Evolutionary conservation across 2,329 filamentous ascomycete genomes (phyloP).

Genomic region (Scolecobasidium constrictum): DNA sequence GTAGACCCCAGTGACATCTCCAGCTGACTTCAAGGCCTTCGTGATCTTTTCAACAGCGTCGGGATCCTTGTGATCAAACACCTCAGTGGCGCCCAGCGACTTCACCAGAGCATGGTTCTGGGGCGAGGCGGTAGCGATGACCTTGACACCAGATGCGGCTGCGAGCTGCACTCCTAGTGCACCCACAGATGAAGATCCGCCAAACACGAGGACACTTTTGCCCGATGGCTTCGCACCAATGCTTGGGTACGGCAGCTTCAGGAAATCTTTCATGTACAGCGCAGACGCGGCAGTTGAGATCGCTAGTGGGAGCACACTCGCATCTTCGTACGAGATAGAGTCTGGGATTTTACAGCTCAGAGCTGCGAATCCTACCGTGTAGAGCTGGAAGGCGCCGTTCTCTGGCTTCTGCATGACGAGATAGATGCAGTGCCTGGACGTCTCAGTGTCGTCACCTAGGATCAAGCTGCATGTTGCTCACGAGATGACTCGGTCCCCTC

Average conservation of each 20-base stretch:
- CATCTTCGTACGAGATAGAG: constrained; percentile 26
- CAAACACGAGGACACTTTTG: constrained; percentile 19
- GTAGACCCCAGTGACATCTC: constrained; percentile 29
- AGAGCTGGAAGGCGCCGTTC: constrained; percentile 23
- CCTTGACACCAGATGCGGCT: constrained; percentile 27
- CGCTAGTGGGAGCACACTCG: constrained; percentile 32
- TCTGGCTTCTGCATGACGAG: constrained; percentile 13
- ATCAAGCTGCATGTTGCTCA: constrained; percentile 10
- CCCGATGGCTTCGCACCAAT: constrained; percentile 18
- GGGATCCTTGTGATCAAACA: constrained; percentile 20
- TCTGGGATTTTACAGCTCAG: constrained; percentile 28
- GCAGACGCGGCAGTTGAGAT: constrained; percentile 33
- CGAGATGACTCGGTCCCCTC: constrained; percentile 25
- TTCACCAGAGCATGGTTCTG: constrained; percentile 21
- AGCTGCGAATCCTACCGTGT: constrained; percentile 20
- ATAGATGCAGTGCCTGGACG: constrained; percentile 10
- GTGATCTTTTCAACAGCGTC: constrained; percentile 27
- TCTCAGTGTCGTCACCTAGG: not conserved
- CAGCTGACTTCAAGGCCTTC: constrained; percentile 27
- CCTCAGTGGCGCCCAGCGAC: constrained; percentile 19
- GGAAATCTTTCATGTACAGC: constrained; percentile 28
- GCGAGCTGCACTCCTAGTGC: constrained; percentile 35
- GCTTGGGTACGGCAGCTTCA: constrained; percentile 28
- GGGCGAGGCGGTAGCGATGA: constrained; percentile 27
- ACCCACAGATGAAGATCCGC: constrained; percentile 21